Percentiles rank a stretch among this genome's conserved stretches.
Evolutionary conservation across 169 alveolate genomes (phyloP).

Genomic region (Blepharisma undulans): DNA sequence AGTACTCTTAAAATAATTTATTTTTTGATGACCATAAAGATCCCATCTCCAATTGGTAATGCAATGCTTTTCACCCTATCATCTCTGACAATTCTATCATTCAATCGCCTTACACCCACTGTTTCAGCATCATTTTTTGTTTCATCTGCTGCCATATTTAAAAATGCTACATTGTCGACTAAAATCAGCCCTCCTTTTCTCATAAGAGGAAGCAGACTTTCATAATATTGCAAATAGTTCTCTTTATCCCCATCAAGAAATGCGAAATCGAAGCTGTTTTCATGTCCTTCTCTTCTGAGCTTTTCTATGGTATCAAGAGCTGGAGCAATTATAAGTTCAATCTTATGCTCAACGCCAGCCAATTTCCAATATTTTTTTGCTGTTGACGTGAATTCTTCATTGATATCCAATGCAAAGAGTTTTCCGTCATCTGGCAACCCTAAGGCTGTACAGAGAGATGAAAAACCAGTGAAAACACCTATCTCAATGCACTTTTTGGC

Average conservation of each 20-base stretch:
- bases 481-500: slow-evolving; percentile 64
- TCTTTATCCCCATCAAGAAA: slow-evolving; percentile 66
- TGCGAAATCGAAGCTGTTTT: slow-evolving; percentile 58
- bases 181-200: slow-evolving; percentile 56
- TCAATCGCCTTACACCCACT: slow-evolving; percentile 6
- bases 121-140: neutral
- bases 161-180: slow-evolving; percentile 61
- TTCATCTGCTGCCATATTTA: slow-evolving; percentile 40
- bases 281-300: slow-evolving; percentile 34
- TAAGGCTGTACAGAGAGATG: slow-evolving; percentile 56
- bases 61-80: neutral
- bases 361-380: slow-evolving; percentile 50
- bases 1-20: no score
- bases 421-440: slow-evolving; percentile 63
- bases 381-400: slow-evolving; percentile 48
- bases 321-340: slow-evolving; percentile 42
- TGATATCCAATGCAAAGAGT: slow-evolving; percentile 49
- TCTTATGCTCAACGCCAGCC: slow-evolving; percentile 50
- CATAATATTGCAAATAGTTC: slow-evolving; percentile 52
- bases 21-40: neutral
- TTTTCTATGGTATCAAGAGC: slow-evolving; percentile 44
- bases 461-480: slow-evolving; percentile 67
- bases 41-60: slow-evolving; percentile 27
- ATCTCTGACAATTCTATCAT: neutral
- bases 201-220: slow-evolving; percentile 33